Conservation (phyloP, 345 rosid genomes). For the Eucalyptus regnans region DNA sequence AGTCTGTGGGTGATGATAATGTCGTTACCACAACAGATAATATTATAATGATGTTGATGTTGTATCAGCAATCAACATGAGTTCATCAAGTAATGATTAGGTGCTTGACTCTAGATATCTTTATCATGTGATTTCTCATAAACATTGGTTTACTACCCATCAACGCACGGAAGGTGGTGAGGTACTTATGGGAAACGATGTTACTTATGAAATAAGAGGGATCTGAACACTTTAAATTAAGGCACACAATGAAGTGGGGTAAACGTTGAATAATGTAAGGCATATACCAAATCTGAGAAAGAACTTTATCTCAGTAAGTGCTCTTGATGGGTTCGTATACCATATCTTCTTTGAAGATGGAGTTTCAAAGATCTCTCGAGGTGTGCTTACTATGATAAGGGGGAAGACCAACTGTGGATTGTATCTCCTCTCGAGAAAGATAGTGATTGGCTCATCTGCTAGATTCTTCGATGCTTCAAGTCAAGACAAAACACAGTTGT, state of each 20-base stretch:
- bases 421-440: background rate
- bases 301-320: background rate
- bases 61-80: rapidly evolving
- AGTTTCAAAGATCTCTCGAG: background rate
- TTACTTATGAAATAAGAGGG: background rate
- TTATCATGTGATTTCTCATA: background rate
- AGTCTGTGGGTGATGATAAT: background rate
- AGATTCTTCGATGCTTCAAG: rapidly evolving
- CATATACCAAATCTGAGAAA: background rate
- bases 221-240: background rate
- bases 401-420: background rate
- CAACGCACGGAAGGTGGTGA: background rate
- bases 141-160: background rate
- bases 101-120: background rate
- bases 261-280: background rate
- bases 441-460: background rate
- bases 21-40: background rate
- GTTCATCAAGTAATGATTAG: background rate
- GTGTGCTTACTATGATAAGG: background rate
- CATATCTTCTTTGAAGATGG: background rate
- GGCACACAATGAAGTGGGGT: background rate
- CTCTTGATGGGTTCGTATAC: background rate
- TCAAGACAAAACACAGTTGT: background rate
- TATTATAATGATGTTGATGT: background rate
- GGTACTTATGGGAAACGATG: background rate